phyloP scores from a whole-genome alignment of 371 early-diverging fungal species.

The Entomophthora muscae region DNA sequence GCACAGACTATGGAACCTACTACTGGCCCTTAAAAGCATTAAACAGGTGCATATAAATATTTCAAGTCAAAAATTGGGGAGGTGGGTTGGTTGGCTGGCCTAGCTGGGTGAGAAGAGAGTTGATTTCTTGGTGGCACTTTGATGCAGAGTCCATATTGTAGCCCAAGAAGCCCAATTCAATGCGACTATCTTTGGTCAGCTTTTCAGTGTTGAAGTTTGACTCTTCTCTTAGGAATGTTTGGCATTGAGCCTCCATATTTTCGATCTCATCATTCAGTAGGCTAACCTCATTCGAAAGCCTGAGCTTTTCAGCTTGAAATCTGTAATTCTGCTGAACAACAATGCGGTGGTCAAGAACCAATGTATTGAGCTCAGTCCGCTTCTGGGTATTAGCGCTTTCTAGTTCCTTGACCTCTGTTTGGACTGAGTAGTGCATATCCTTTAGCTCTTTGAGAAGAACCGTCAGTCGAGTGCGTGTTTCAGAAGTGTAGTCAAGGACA shows the following conservation, averaged over 20 bases:
- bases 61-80: background rate
- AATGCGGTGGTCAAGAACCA: background rate
- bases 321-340: background rate
- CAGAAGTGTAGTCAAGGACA: background rate
- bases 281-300: background rate
- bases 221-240: background rate
- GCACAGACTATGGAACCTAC: too few relatives aligned
- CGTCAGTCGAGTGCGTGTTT: background rate
- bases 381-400: background rate
- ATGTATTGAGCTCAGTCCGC: background rate
- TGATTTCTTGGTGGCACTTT: background rate
- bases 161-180: slow-evolving; percentile 1
- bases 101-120: background rate
- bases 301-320: background rate
- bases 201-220: background rate
- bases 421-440: background rate
- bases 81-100: background rate
- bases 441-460: background rate
- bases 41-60: too few relatives aligned
- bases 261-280: background rate
- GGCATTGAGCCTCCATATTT: background rate
- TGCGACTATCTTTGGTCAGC: background rate
- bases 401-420: background rate
- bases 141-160: slow-evolving; percentile 1
- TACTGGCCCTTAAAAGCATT: too few relatives aligned